Base-by-base conservation (phyloP, 2,329 filamentous ascomycete genomes). In the Monosporascus sp. region DNA sequence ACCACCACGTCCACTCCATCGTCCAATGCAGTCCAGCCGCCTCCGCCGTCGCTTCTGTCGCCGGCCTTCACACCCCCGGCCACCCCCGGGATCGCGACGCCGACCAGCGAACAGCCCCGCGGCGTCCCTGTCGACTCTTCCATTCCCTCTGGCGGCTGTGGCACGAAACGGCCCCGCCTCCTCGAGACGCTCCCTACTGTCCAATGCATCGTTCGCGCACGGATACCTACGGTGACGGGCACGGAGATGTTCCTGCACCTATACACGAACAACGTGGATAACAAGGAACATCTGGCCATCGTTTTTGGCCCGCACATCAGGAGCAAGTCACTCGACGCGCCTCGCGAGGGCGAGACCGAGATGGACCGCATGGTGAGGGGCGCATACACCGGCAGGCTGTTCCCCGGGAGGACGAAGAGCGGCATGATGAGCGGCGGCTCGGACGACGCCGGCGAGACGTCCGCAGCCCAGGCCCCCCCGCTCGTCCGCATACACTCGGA, bases 221-320 rank as follows among this genome's bases (percentile, higher is more conserved):
- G 94, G 51, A 99, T 99, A 63, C 94, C 94, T 0, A 97, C 93
- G 1, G 93, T 90, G 2, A 84, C 82, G 0, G 93, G 93, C 3
- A 89, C 91, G 11, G 92, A 99, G 71, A 97, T 99, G 91, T 99
- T 95, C 71, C 73, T 99, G 49, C 93, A 99, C 67, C 77, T 97
- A 0, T 99, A 99, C 73, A 86, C 86, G 58, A 99, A 99, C 72
- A 89, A 89, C 63, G 84, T 90, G 6, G 94, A 99, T 70, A 89
- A 87, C 59, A 99, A 99, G 72, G 94, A 99, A 67, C 94, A 99
- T 68, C 75, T 99, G 49, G 94, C 94, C 18, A 97, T 99, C 65
- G 94, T 99, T 0, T 99, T 99, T 70, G 94, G 94, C 2, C 85
- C 87, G 54, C 79, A 85, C 47, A 97, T 97, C 60, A 82, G 94